Conservation (phyloP, 306 rosid species). For the Amphicarpaea edgeworthii region DNA sequence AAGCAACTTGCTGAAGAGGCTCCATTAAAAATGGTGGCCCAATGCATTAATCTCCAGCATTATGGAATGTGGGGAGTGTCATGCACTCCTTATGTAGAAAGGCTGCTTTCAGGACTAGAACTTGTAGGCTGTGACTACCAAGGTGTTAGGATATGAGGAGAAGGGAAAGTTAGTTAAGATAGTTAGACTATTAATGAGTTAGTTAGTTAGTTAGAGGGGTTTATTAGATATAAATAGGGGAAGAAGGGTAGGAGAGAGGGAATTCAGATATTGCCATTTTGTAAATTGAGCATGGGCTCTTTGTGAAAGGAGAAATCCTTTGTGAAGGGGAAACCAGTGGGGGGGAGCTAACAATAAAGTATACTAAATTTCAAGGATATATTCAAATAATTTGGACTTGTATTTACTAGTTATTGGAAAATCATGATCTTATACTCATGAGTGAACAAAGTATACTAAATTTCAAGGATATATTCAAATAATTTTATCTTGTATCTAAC, state of each 20-base stretch:
- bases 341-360: not conserved
- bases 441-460: slow-evolving; percentile 27
- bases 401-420: slow-evolving; percentile 32
- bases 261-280: too few relatives aligned
- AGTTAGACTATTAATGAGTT: too few relatives aligned
- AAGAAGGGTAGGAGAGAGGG: too few relatives aligned
- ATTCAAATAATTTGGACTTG: slow-evolving; percentile 34
- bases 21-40: slow-evolving; percentile 20
- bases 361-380: slow-evolving; percentile 20
- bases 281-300: too few relatives aligned
- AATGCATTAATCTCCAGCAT: slow-evolving; percentile 13
- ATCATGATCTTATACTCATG: slow-evolving; percentile 33
- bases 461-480: slow-evolving; percentile 38
- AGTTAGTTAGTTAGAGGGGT: too few relatives aligned
- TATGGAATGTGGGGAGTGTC: slow-evolving; percentile 18
- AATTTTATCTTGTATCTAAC: slow-evolving; percentile 29
- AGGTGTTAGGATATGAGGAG: too few relatives aligned
- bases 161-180: too few relatives aligned
- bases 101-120: slow-evolving; percentile 18
- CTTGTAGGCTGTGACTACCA: slow-evolving; percentile 18
- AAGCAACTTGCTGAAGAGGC: slow-evolving; percentile 18
- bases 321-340: too few relatives aligned
- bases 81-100: not conserved
- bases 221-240: too few relatives aligned
- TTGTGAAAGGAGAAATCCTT: too few relatives aligned